Percentiles rank a stretch among this genome's conserved stretches.
These are phyloP conservation scores for Mortierella alpina DNA, from an alignment of 192 early-diverging fungal genomes.

Conservation along the genomic window DNA sequence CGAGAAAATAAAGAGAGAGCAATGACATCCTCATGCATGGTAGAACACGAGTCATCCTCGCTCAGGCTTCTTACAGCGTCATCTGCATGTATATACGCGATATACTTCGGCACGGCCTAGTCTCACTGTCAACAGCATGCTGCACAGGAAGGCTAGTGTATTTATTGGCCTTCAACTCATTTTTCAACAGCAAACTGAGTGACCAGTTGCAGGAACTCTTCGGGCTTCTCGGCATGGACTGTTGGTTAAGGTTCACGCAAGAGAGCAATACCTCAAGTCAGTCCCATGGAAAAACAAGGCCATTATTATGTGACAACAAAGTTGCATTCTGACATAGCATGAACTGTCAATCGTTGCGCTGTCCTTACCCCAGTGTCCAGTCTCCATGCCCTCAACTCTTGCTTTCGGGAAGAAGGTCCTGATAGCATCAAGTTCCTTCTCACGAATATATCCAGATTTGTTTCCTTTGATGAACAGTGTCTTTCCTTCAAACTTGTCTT, in stretches of 20 bases:
- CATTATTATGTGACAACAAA: background rate
- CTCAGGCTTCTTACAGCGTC: background rate
- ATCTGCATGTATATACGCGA: too few species aligned
- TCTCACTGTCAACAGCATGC: too few species aligned
- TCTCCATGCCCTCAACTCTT: constrained; percentile 72
- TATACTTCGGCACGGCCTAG: too few species aligned
- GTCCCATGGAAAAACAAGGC: constrained; percentile 4
- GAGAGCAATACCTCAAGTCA: too few species aligned
- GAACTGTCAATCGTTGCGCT: background rate
- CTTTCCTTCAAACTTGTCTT: constrained; percentile 64
- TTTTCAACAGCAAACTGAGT: constrained; percentile 57
- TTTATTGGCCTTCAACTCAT: background rate
- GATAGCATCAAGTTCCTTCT: constrained; percentile 62
- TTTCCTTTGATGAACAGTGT: constrained; percentile 88
- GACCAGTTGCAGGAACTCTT: constrained; percentile 70
- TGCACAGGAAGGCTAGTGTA: too few species aligned
- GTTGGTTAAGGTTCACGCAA: background rate
- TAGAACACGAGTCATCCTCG: background rate
- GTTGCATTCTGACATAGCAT: background rate
- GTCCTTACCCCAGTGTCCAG: constrained; percentile 91
- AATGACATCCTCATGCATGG: too few species aligned
- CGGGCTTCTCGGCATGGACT: constrained; percentile 80
- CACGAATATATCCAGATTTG: constrained; percentile 73
- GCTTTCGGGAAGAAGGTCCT: constrained; percentile 77
- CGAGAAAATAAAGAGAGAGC: background rate